Evolutionary conservation across 331 rosid genomes (phyloP).

Genomic region (Pyrus hybrid): DNA sequence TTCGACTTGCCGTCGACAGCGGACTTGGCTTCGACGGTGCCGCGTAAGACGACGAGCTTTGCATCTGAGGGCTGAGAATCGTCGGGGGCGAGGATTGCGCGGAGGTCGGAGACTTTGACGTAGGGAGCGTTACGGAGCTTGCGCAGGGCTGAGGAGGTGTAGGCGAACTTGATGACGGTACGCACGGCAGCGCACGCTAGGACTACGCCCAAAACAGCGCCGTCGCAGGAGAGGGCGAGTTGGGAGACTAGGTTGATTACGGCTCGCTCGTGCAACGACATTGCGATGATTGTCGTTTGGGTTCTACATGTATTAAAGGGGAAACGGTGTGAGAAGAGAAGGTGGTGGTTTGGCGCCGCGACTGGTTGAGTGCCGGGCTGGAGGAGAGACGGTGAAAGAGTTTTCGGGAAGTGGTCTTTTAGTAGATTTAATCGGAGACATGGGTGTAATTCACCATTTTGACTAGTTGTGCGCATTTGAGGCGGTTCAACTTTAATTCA

Average conservation of each 20-base stretch:
- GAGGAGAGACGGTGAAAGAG: neutral
- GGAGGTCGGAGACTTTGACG: constrained; percentile 66
- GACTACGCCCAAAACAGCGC: constrained; percentile 78
- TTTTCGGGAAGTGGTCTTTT: too few relatives aligned
- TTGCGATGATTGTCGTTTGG: constrained; percentile 9
- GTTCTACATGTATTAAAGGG: neutral
- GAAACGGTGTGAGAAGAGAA: neutral
- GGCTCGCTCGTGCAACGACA: constrained; percentile 78
- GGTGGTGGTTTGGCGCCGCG: neutral
- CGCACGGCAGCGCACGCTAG: constrained; percentile 65
- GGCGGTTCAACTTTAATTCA: too few relatives aligned
- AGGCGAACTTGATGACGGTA: constrained; percentile 38
- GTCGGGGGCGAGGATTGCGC: constrained; percentile 33
- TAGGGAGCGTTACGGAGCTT: constrained; percentile 54
- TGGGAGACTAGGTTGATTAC: constrained; percentile 52
- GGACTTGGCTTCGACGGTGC: constrained; percentile 63
- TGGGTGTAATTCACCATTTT: too few relatives aligned
- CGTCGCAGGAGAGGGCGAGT: constrained; percentile 69
- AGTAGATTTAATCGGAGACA: too few relatives aligned
- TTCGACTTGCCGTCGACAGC: constrained; percentile 56
- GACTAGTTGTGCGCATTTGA: too few relatives aligned
- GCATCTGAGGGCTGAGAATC: constrained; percentile 19
- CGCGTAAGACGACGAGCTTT: constrained; percentile 56
- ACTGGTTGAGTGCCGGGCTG: neutral
- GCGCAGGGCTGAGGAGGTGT: constrained; percentile 45